phyloP scores from a whole-genome alignment of 2,329 filamentous ascomycete genomes.

The Scortechinia acanthostroma region DNA sequence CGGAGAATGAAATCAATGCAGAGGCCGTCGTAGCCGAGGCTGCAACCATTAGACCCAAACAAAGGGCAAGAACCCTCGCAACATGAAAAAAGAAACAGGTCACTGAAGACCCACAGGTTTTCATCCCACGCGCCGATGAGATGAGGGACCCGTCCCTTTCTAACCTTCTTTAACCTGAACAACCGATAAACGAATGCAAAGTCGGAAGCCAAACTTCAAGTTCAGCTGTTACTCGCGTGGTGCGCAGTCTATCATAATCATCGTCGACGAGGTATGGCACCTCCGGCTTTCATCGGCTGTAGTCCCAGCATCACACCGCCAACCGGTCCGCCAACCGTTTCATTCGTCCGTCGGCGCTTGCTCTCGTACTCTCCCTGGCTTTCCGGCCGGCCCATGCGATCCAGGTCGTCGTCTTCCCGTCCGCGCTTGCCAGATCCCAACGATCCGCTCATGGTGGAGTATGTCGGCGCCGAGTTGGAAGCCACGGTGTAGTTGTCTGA shows the following conservation, averaged over 20 bases:
- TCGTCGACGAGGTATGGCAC: neutral
- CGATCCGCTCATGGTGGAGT: neutral
- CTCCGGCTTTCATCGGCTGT: neutral
- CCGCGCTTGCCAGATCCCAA: neutral
- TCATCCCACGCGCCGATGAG: neutral
- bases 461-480: neutral
- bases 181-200: neutral
- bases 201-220: neutral
- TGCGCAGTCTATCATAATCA: neutral
- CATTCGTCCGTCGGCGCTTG: neutral
- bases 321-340: neutral
- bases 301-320: neutral
- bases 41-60: neutral
- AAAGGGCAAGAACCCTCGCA: neutral
- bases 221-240: neutral
- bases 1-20: neutral
- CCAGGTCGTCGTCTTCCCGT: neutral
- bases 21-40: neutral
- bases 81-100: neutral
- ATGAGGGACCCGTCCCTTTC: neutral
- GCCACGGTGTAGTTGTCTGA: neutral
- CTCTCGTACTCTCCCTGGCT: neutral
- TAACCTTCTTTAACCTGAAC: neutral
- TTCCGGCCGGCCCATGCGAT: neutral
- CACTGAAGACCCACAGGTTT: neutral